Evolutionary conservation across 306 rosid species (phyloP).

Genomic region (Fagus crenata): DNA sequence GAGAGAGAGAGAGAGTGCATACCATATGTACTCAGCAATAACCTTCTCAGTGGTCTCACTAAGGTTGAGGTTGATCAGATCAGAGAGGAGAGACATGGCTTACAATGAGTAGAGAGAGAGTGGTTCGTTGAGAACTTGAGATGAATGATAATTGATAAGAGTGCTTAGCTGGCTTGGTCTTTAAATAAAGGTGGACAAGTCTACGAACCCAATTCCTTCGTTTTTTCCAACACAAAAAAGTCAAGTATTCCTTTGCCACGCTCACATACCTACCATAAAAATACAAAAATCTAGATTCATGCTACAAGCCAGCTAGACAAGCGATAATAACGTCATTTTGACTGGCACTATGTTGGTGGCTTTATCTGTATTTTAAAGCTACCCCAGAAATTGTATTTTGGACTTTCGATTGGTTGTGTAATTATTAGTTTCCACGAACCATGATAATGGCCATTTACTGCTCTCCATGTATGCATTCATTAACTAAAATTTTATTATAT

Average conservation of each 20-base stretch:
- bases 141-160: not conserved
- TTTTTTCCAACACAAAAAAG: not conserved
- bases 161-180: not conserved
- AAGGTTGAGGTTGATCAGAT: slow-evolving; percentile 71
- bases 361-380: too few species aligned
- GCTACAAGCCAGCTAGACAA: too few species aligned
- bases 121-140: not conserved
- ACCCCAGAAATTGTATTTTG: too few species aligned
- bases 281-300: too few species aligned
- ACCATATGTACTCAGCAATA: slow-evolving; percentile 92
- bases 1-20: not conserved
- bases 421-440: too few species aligned
- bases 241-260: not conserved
- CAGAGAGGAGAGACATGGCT: slow-evolving; percentile 49
- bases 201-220: not conserved
- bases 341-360: too few species aligned
- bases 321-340: too few species aligned
- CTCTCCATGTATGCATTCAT: too few species aligned
- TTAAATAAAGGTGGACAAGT: not conserved
- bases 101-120: not conserved
- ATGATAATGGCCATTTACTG: too few species aligned
- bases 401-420: too few species aligned
- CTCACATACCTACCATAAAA: too few species aligned
- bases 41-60: slow-evolving; percentile 58
- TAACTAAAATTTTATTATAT: too few species aligned